These are phyloP conservation scores for Trichocomaceae sp. DNA, from an alignment of 2,329 filamentous ascomycete genomes.

Conservation along the genomic window DNA sequence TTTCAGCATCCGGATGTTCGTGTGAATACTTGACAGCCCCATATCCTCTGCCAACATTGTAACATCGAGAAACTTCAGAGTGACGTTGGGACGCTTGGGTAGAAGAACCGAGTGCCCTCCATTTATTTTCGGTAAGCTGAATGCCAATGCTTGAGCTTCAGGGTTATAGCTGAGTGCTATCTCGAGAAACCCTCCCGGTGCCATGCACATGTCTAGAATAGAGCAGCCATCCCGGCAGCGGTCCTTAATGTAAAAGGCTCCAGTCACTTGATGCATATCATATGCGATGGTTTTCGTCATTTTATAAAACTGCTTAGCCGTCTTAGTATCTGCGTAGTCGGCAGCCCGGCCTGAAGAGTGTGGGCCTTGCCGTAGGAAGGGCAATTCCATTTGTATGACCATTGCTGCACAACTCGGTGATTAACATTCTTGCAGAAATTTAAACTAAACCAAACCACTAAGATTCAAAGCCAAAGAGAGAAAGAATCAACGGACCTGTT, in stretches of 20 bases:
- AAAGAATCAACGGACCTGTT: no score
- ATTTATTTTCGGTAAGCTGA: slow-evolving; percentile 4
- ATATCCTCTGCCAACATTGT: slow-evolving; percentile 48
- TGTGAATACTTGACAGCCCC: slow-evolving; percentile 23
- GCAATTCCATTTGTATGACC: no score
- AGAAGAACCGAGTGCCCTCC: not conserved
- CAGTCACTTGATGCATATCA: slow-evolving; percentile 6
- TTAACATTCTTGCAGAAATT: no score
- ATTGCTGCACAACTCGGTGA: no score
- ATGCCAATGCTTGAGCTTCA: slow-evolving; percentile 19
- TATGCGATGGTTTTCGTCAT: slow-evolving; percentile 4
- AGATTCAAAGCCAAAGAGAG: no score
- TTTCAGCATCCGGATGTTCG: slow-evolving; percentile 18
- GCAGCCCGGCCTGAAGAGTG: no score
- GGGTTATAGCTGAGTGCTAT: slow-evolving; percentile 34
- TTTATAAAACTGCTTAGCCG: slow-evolving; percentile 1
- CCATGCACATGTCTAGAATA: slow-evolving; percentile 52
- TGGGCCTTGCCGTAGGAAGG: no score
- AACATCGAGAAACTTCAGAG: slow-evolving; percentile 37
- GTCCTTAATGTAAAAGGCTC: slow-evolving; percentile 12
- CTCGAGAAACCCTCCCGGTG: slow-evolving; percentile 48
- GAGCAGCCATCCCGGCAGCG: not conserved
- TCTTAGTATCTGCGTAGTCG: not conserved
- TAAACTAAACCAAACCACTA: no score
- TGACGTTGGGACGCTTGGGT: slow-evolving; percentile 9